A percentile compares a stretch with the other conserved stretches of the same genome.
phyloP scores from a whole-genome alignment of 768 basidiomycete genomes.

The Tricholoma matsutake region DNA sequence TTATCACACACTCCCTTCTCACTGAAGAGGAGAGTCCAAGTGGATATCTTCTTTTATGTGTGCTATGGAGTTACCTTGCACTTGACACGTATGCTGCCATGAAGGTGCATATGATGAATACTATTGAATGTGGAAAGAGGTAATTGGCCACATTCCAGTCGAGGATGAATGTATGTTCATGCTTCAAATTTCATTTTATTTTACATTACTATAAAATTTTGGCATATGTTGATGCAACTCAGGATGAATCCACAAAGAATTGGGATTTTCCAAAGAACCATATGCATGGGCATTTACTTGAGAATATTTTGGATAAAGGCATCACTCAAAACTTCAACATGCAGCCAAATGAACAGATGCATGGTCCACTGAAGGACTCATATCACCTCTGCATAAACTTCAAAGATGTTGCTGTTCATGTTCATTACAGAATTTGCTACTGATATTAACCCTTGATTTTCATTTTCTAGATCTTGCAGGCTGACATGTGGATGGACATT shows the following conservation, averaged over 20 bases:
- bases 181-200: not conserved
- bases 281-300: slow-evolving; percentile 25
- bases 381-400: slow-evolving; percentile 30
- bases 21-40: slow-evolving; percentile 9
- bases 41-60: slow-evolving; percentile 17
- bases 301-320: slow-evolving; percentile 30
- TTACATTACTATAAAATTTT: slow-evolving; percentile 10
- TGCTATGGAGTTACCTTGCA: slow-evolving; percentile 20
- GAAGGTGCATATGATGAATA: slow-evolving; percentile 25
- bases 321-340: slow-evolving; percentile 27
- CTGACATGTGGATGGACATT: not conserved
- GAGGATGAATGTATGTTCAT: slow-evolving; percentile 14
- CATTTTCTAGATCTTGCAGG: not conserved
- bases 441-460: not conserved
- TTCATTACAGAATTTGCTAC: not conserved
- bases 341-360: slow-evolving; percentile 31
- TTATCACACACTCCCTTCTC: slow-evolving; percentile 13
- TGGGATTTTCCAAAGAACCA: slow-evolving; percentile 38
- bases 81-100: slow-evolving; percentile 22
- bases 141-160: slow-evolving; percentile 10
- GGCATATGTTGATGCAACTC: not conserved
- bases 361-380: slow-evolving; percentile 26
- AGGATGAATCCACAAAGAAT: slow-evolving; percentile 15
- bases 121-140: slow-evolving; percentile 15
- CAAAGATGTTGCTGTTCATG: slow-evolving; percentile 28